These are phyloP conservation scores for Anthracocystis panici-leucophaei DNA, from an alignment of 1,284 basidiomycete species.

Conservation along the genomic window DNA sequence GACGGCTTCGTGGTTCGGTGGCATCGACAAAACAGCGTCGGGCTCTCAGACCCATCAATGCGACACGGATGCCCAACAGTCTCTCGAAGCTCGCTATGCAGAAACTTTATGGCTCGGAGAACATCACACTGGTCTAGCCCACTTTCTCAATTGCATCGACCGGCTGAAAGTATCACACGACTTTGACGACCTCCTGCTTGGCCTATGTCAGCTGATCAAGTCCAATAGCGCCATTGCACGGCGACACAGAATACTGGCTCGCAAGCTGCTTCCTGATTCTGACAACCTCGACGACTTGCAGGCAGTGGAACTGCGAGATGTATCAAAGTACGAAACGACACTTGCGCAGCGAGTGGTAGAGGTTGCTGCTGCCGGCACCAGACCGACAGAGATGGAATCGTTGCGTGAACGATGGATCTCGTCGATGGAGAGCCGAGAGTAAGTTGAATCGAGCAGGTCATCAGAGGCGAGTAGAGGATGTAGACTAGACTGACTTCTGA, in stretches of 20 bases:
- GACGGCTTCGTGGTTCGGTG: constrained; percentile 22
- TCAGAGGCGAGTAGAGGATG: background rate
- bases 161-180: constrained; percentile 19
- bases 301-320: background rate
- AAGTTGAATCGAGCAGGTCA: constrained; percentile 1
- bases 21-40: constrained; percentile 2
- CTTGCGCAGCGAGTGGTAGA: constrained; percentile 14
- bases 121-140: constrained; percentile 35
- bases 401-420: constrained; percentile 25
- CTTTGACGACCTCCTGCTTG: constrained; percentile 23
- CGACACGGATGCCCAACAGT: background rate
- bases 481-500: background rate
- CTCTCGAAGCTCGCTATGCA: constrained; percentile 21
- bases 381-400: background rate
- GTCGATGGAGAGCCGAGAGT: constrained; percentile 53
- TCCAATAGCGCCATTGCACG: constrained; percentile 26
- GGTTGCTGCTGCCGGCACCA: background rate
- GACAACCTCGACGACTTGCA: background rate
- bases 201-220: constrained; percentile 30
- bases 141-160: constrained; percentile 40
- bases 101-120: constrained; percentile 50
- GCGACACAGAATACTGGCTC: constrained; percentile 15
- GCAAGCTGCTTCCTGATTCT: background rate
- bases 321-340: constrained; percentile 18
- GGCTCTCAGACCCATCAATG: background rate